Percentiles rank a stretch among this genome's conserved stretches.
Conservation (phyloP, 192 early-diverging fungal species). For the Coemansia sp. region DNA sequence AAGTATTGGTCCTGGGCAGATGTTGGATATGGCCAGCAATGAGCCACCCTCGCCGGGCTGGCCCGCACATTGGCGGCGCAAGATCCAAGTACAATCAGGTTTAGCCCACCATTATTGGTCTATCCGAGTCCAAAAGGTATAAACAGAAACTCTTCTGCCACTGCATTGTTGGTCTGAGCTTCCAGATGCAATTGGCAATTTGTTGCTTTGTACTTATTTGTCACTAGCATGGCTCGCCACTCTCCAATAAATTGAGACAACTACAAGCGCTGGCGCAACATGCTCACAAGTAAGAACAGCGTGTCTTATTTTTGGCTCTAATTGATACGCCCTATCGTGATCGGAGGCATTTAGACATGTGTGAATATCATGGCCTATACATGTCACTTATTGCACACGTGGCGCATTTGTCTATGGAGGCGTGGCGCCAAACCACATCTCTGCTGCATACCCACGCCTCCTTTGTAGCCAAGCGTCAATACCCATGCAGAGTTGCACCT, state of each 20-base stretch:
- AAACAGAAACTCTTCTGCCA: background rate
- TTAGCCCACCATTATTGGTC: background rate
- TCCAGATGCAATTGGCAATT: background rate
- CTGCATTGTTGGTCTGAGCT: background rate
- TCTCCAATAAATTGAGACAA: background rate
- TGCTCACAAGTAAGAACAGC: background rate
- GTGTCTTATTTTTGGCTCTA: background rate
- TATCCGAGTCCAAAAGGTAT: background rate
- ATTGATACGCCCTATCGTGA: background rate
- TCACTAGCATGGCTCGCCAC: background rate
- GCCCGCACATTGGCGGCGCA: background rate
- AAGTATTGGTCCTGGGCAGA: background rate
- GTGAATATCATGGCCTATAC: background rate
- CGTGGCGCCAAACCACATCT: constrained; percentile 1
- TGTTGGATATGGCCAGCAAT: background rate
- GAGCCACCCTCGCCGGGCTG: background rate
- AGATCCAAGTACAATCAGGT: background rate
- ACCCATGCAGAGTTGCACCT: background rate
- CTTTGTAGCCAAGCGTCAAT: background rate
- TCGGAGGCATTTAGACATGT: background rate
- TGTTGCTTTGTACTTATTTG: background rate
- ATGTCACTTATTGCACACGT: background rate
- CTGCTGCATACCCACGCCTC: constrained; percentile 1
- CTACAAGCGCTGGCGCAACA: background rate
- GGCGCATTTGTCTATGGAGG: constrained; percentile 1